Evolutionary conservation across 495 filamentous ascomycete species (phyloP), one percentile per base, ranked within the genome.

Genomic region (Penicillium waksmanii): DNA sequence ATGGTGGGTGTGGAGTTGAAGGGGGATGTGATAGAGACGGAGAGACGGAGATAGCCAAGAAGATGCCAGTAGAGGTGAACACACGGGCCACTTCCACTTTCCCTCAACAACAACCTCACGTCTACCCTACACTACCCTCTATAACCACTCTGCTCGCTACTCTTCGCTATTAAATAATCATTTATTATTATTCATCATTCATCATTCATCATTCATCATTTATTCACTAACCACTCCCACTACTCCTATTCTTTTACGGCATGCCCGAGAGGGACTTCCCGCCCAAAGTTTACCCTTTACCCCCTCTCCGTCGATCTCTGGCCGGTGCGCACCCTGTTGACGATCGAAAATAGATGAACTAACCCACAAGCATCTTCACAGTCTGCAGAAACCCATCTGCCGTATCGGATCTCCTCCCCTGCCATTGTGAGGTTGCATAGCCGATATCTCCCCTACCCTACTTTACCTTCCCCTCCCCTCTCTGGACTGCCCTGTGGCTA

Each of bases 261-360:
- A 50, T 35, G 15, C 34, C 52, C 44, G 13, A 40, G 27, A 31
- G 25, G 40, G 56, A 51, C 36, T 52, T 50, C 18, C 47, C 52
- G 46, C 15, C 8, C 21, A 48, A 48, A 48, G 46, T 44, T 44
- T 21, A 42, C 27, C 15, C 42, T 44, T 44, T 21, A 42, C 27
- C 15, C 42, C 19, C 40, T 27, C 38, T 18, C 10, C 40, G 56
- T 58, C 56, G 56, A 58, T 58, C 56, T 58, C 36, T 62, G 60
- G 60, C 60, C 25, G 60, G 60, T 62, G 55, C 60, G 50, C 49
- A 62, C 60, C 60, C 60, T 62, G 60, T 48, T 54, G 60, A 43
- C 60, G 60, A 62, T 62, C 60, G 54, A 21, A 31, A 27, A 27
- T 48, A 35, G 19, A 42, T 44, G 52, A 42, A n/a, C 23, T 25